phyloP scores from a whole-genome alignment of 176 grass and related monocot genomes.

The Musa itinerans region DNA sequence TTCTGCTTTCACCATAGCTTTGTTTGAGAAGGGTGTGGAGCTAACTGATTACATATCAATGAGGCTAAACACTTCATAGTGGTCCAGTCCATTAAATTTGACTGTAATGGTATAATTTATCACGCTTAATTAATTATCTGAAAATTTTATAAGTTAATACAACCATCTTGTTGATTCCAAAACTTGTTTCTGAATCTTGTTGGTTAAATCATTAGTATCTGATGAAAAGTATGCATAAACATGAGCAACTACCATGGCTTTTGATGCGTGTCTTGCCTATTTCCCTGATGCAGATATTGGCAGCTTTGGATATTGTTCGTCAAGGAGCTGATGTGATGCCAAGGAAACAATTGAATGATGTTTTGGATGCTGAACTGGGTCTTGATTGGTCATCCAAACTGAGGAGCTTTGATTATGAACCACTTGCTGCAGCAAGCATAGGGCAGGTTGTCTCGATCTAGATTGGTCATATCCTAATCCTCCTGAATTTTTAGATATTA shows the following conservation, averaged over 20 bases:
- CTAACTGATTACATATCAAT: background rate
- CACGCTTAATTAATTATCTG: too few relatives aligned
- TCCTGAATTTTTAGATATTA: background rate
- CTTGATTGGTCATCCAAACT: constrained; percentile 63
- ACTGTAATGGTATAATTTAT: too few relatives aligned
- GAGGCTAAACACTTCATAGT: background rate
- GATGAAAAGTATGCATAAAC: background rate
- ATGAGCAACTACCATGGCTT: background rate
- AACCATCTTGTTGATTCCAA: background rate
- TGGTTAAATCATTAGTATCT: background rate
- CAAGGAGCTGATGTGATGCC: constrained; percentile 82
- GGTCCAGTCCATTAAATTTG: background rate
- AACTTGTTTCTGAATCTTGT: background rate
- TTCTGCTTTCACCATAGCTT: background rate
- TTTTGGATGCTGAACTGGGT: constrained; percentile 70
- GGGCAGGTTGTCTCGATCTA: constrained; percentile 41
- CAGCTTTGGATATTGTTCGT: too few relatives aligned
- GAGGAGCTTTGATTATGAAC: constrained; percentile 91
- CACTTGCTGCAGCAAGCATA: constrained; percentile 80
- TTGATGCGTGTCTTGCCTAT: background rate
- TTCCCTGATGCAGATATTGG: constrained; percentile 22
- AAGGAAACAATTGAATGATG: constrained; percentile 69
- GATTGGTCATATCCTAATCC: background rate
- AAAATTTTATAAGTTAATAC: too few relatives aligned
- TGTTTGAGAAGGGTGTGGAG: background rate